Evolutionary conservation across 2,329 filamentous ascomycete species (phyloP), one percentile per base, ranked within the genome.

Genomic region (Aspergillus sojae): DNA sequence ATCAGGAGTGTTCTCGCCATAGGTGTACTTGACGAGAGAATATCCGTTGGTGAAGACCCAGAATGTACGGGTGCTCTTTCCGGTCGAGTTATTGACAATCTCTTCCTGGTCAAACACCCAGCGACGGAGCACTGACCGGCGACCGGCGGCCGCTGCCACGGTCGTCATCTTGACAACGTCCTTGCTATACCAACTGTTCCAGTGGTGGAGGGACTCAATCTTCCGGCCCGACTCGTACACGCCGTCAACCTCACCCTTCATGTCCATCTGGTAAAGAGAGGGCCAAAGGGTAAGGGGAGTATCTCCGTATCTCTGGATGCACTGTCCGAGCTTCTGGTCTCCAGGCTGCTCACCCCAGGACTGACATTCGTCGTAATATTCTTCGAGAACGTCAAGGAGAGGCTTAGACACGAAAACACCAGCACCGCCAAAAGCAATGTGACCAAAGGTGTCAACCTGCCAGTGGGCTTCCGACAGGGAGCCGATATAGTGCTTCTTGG

Each of bases 31-130:
- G 52, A 80, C 75, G 36, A 81, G 67, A 2, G 79, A 81, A 65
- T 80, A 80, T 26, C 79, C 79, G 61, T 81, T 81, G 62, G 79
- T 81, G 63, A 81, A 63, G 14, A 81, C 75, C 78, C 78, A 80
- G 73, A 80, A 80, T 26, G 72, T 74, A 56, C 77, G 76, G 58
- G 70, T 68, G 5, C 73, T 72, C 58, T 76, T 69, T 39, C 77
- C 78, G 5, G 77, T 78, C 21, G 64, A 57, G 56, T 71, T 71
- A 70, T 78, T 77, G 52, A 78, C 62, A 36, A 68, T 72, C 58
- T 77, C 76, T 60, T 77, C 71, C 65, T 80, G 77, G 65, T 80
- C 78, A 54, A 81, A 80, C 53, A 79, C 74, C 78, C 79, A 81
- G 62, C 79, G 77, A 53, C 79, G 77, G n/a, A 81, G 73, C 39